A percentile compares a stretch with the other conserved stretches of the same genome.
Conservation (phyloP, 148 eudicot species). For the Amaranthus hypochondriacus region DNA sequence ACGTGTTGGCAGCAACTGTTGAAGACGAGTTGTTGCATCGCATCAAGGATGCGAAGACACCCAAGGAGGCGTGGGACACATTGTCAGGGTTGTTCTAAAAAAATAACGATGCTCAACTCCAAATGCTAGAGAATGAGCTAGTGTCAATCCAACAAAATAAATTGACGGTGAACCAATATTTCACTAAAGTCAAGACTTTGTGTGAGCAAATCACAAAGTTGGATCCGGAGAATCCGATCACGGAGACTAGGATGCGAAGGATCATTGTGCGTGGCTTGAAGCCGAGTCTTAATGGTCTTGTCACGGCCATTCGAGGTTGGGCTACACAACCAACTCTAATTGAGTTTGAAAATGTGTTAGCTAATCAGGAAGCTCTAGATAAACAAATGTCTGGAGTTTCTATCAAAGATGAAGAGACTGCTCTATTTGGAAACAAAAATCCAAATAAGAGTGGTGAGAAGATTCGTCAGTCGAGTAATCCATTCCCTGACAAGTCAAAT, state of each 20-base stretch:
- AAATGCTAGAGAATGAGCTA: too few relatives aligned
- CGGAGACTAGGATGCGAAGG: too few relatives aligned
- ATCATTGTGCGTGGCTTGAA: too few relatives aligned
- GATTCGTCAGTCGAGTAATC: not conserved
- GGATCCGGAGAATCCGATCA: too few relatives aligned
- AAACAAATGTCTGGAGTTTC: not conserved
- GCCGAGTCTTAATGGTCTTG: too few relatives aligned
- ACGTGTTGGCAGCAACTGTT: not conserved
- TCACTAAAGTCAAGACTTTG: not conserved
- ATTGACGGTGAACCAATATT: not conserved
- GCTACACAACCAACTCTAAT: slow-evolving; percentile 5
- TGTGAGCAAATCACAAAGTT: too few relatives aligned
- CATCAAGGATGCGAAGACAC: not conserved
- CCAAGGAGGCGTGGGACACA: too few relatives aligned
- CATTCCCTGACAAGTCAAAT: not conserved
- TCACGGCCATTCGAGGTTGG: slow-evolving; percentile 1
- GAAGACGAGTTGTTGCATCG: slow-evolving; percentile 8
- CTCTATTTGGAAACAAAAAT: not conserved
- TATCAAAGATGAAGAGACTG: not conserved
- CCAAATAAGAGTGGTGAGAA: not conserved
- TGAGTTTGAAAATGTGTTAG: slow-evolving; percentile 11
- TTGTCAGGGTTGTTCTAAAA: too few relatives aligned
- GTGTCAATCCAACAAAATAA: too few relatives aligned
- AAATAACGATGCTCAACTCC: too few relatives aligned
- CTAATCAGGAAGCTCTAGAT: slow-evolving; percentile 14